These are phyloP conservation scores for Fusarium succisae DNA, from an alignment of 2,329 filamentous ascomycete genomes.

Conservation along the genomic window DNA sequence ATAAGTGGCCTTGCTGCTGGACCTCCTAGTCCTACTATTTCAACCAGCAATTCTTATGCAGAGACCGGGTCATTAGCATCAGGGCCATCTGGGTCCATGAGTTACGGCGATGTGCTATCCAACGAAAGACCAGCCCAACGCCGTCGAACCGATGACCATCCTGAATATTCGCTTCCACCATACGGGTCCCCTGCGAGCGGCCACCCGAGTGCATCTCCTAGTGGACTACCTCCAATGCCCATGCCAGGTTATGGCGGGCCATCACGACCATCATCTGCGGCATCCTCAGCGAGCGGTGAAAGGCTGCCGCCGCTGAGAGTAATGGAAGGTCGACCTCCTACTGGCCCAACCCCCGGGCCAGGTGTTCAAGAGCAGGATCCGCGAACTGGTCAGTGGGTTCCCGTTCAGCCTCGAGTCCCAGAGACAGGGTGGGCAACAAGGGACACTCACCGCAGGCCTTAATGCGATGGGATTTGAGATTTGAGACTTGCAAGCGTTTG, in stretches of 20 bases:
- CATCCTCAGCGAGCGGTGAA: conserved; percentile 52
- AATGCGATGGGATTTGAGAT: conserved; percentile 25
- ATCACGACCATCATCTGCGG: conserved; percentile 51
- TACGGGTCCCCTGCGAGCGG: conserved; percentile 48
- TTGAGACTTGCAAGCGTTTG: conserved; percentile 3
- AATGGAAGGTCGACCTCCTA: conserved; percentile 52
- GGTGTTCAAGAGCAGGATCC: conserved; percentile 48
- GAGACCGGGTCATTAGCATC: conserved; percentile 50
- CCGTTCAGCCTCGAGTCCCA: conserved; percentile 44
- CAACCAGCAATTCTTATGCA: conserved; percentile 49
- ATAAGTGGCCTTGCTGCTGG: conserved; percentile 63
- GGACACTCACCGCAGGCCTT: conserved; percentile 37
- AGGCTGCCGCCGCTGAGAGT: conserved; percentile 59
- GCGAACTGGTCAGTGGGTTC: conserved; percentile 50
- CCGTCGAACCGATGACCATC: conserved; percentile 58
- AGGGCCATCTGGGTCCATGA: conserved; percentile 41
- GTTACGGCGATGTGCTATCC: conserved; percentile 54
- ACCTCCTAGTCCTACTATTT: conserved; percentile 60
- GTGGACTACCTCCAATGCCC: conserved; percentile 54
- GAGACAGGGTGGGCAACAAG: conserved; percentile 52
- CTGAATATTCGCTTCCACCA: conserved; percentile 52
- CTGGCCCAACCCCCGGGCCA: conserved; percentile 38
- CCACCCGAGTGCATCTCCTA: conserved; percentile 46
- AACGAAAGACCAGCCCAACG: conserved; percentile 58
- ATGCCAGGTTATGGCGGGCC: conserved; percentile 50